These are phyloP conservation scores for Fusarium poae DNA, from an alignment of 2,329 filamentous ascomycete species.

Conservation along the genomic window DNA sequence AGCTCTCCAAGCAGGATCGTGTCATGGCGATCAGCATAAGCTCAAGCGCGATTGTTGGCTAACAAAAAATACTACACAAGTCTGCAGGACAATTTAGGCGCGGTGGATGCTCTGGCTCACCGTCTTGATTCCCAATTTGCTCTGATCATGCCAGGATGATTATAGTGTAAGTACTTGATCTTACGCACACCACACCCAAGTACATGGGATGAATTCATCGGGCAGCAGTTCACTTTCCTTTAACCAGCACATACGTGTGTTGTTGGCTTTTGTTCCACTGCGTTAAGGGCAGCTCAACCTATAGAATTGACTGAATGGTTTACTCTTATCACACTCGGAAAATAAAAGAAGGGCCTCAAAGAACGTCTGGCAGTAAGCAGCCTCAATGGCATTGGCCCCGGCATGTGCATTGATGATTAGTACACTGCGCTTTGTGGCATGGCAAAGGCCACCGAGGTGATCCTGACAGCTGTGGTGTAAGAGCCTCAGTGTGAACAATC, in stretches of 20 bases:
- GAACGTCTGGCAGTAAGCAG: slow-evolving; percentile 7
- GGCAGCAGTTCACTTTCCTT: neutral
- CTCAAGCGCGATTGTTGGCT: slow-evolving; percentile 37
- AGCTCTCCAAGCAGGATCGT: slow-evolving; percentile 25
- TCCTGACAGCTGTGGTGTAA: neutral
- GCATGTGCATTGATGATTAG: neutral
- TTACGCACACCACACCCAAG: slow-evolving; percentile 7
- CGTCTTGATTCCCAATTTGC: neutral
- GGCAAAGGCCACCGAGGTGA: neutral
- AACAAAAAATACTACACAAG: slow-evolving; percentile 24
- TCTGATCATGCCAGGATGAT: neutral
- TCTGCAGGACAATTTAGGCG: slow-evolving; percentile 21
- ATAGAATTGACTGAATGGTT: slow-evolving; percentile 14
- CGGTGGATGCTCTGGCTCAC: slow-evolving; percentile 22
- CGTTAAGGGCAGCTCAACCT: slow-evolving; percentile 13
- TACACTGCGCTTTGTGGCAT: neutral
- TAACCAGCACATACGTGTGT: slow-evolving; percentile 6
- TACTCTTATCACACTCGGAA: slow-evolving; percentile 8
- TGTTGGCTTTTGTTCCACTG: neutral
- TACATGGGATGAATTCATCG: neutral
- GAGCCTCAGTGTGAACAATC: neutral
- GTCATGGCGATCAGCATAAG: slow-evolving; percentile 32
- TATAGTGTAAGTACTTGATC: neutral
- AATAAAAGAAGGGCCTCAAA: slow-evolving; percentile 36
- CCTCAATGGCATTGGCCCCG: slow-evolving; percentile 14